Evolutionary conservation across 2,329 filamentous ascomycete genomes (phyloP), one percentile per base, ranked within the genome.

Genomic region (Colletotrichum liaoningense): DNA sequence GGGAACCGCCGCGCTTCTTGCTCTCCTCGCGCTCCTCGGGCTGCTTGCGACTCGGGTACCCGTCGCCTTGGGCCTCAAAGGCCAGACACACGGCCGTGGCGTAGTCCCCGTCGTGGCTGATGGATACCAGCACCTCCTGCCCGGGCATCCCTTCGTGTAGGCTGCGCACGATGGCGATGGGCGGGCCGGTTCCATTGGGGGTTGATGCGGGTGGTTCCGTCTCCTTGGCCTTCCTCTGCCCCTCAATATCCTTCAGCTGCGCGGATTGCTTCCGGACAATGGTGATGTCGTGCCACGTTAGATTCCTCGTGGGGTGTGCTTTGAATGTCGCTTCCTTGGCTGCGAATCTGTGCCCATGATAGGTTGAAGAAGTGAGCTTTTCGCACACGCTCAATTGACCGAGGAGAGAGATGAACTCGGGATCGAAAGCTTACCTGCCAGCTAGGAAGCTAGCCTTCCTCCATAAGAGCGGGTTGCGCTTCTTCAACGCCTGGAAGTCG

Each of bases 31-130:
- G 9, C 9, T 35, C 11, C 33, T 35, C 11, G 33, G 33, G 33
- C 33, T 12, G 33, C 11, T 35, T 5, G 1, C 33, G 33, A 12
- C 33, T 35, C 33, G 33, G 33, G 9, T 35, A 35, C 3, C 33
- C 11, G 11, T 35, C 33, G 33, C 33, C 3, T 9, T 35, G 3
- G 19, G 6, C 16, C 16, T 73, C 79, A 33, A 78, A 77, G n/a
- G 88, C 90, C 42, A 94, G 75, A 75, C 92, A 93, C 1, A 92
- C 86, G 7, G 93, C 93, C 24, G 89, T 92, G 11, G 95, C 95
- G 83, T 95, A 97, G 8, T 94, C 92, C 2, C 90, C 92, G 81
- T 98, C 95, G 80, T 98, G 95, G 78, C 93, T 97, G 77, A 98
- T 97, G 73, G 93, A 96, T 57, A 98, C 80, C 78, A 90, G 86